Conservation (phyloP, 257 asterid genomes). For the Gynochthodes officinalis region DNA sequence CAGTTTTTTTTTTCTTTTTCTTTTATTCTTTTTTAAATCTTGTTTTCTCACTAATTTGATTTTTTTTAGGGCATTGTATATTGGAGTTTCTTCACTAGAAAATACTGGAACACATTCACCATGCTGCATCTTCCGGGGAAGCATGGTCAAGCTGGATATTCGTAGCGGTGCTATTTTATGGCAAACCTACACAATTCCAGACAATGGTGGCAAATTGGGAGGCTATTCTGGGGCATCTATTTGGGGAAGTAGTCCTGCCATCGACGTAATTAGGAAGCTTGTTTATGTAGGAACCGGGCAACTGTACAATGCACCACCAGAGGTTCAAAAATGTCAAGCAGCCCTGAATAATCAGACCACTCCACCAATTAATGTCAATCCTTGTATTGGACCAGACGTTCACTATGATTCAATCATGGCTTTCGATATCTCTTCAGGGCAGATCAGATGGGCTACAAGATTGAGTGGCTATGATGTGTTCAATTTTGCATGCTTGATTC, state of each 20-base stretch:
- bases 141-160: constrained; percentile 57
- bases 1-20: too few species aligned
- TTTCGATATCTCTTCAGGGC: constrained; percentile 43
- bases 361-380: constrained; percentile 42
- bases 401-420: constrained; percentile 63
- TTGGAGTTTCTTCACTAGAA: constrained; percentile 78
- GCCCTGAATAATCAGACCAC: constrained; percentile 41
- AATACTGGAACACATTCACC: constrained; percentile 32
- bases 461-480: constrained; percentile 71
- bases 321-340: constrained; percentile 53
- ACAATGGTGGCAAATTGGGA: constrained; percentile 52
- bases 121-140: constrained; percentile 75
- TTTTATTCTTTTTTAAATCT: too few species aligned
- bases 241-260: constrained; percentile 87
- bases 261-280: constrained; percentile 37
- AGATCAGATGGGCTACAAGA: constrained; percentile 47
- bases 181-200: constrained; percentile 74
- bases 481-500: constrained; percentile 50
- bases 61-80: constrained; percentile 32
- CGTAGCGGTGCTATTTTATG: constrained; percentile 52
- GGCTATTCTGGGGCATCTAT: constrained; percentile 63
- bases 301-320: constrained; percentile 55
- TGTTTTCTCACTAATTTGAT: too few species aligned
- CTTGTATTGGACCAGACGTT: constrained; percentile 52
- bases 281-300: constrained; percentile 65